Base-by-base conservation (phyloP, 2,329 filamentous ascomycete genomes). In the Cercospora sp. region DNA sequence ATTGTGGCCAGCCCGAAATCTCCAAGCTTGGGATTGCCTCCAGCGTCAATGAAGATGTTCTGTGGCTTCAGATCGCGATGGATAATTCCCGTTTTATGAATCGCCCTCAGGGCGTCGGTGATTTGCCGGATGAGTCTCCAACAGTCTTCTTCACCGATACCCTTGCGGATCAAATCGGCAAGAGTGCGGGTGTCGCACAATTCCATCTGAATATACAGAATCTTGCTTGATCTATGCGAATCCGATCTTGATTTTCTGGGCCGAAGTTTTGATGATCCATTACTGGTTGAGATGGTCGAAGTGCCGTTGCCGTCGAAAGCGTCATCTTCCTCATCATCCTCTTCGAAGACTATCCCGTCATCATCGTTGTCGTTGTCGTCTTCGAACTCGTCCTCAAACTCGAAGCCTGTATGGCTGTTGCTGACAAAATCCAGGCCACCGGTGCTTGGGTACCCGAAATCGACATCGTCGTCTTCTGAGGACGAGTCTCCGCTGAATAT, bases 191-290 rank as follows among this genome's bases (percentile, higher is more conserved):
- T 95, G 78, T 98, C 94, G 76, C 95, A 99, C 73, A 97, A 96
- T 77, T 99, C 95, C 95, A 99, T 99, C 69, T 96, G 95, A 65
- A 99, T 98, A 78, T 97, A 99, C 51, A 99, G 85, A 6, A 94
- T 90, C 0, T 91, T 94, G 63, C 87, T 87, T 68, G 87, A 86
- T 53, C 86, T 83, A 65, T 69, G 72, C 20, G 82, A 81, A 64
- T 81, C 79, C 13, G 84, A 84, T 63, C 81, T 81, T 18, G 83
- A 84, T 62, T 80, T 79, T 57, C 80, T 78, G 10, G 82, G 78
- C 9, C 60, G 64, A 5, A 70, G 55, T 20, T 48, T 53, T 5
- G 55, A 59, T 2, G 55, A 59, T 6, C 55, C 31, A 31, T 59
- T 23, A n/a, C 28, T 59, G n/a, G 28, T 59, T 20, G 68, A 70